phyloP scores from a whole-genome alignment of 768 basidiomycete genomes.

The Mycena amicta region DNA sequence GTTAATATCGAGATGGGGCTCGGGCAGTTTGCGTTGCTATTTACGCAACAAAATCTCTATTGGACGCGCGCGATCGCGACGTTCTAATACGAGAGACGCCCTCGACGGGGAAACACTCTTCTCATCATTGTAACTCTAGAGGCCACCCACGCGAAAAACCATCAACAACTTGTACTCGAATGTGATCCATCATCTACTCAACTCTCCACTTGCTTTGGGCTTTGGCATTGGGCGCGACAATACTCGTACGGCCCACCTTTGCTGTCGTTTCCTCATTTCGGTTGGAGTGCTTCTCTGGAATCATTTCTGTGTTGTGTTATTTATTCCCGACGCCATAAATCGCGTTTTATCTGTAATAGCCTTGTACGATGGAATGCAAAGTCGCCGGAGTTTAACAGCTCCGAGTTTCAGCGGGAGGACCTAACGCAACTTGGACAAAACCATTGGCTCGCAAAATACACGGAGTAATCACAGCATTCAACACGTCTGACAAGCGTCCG shows the following conservation, averaged over 20 bases:
- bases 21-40: too few species aligned
- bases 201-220: constrained; percentile 4
- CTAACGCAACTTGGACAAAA: not conserved
- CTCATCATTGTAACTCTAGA: constrained; percentile 24
- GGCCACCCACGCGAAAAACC: constrained; percentile 11
- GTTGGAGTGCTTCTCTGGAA: constrained; percentile 4
- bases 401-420: not conserved
- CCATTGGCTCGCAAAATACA: not conserved
- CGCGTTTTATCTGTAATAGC: constrained; percentile 22
- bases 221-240: constrained; percentile 7
- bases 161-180: constrained; percentile 2
- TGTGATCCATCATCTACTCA: not conserved
- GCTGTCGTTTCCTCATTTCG: constrained; percentile 7
- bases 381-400: not conserved
- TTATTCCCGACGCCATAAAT: constrained; percentile 6
- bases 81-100: not conserved
- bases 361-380: constrained; percentile 17
- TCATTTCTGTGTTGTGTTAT: constrained; percentile 5
- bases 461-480: not conserved
- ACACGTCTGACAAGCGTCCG: not conserved
- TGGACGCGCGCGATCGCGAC: too few species aligned
- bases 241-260: not conserved
- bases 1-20: too few species aligned
- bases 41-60: too few species aligned
- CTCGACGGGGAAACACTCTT: not conserved